Base-by-base conservation (phyloP, 2,329 filamentous ascomycete species). In the Pezicula neosporulosa region DNA sequence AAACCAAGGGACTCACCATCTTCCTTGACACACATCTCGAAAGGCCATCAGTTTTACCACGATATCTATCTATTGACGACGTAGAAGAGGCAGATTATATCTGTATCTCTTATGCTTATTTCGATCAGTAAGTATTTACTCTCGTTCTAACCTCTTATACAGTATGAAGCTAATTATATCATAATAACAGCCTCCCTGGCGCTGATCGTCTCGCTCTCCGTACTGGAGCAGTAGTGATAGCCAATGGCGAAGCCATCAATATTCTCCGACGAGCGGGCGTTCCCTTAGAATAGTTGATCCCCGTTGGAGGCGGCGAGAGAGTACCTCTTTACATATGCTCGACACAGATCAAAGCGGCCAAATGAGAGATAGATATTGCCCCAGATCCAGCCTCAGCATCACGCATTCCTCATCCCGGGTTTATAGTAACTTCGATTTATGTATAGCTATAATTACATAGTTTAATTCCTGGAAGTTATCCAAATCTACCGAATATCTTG, bases 371-470 rank as follows among this genome's bases (percentile, higher is more conserved):
- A 16, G 16, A 16, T 37, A 13, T 37, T 16, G 13, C 13, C 4
- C 35, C 35, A 37, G 35, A 4, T 13, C 35, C 35, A 16, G 13
- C 35, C 12, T 13, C 13, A 13, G 35, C 35, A 13, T 6, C 35
- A 13, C 35, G 13, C 35, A 2, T 44, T 44, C 4, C 35, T 36
- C 10, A 51, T 42, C 15, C 52, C 49, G 9, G 35, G 6, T 50
- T 52, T 3, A 56, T 54, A 0, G 49, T 49, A 16, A 39, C 57
- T 21, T 43, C 57, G 4, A 56, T 59, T 4, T 56, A 63, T 38
- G 51, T 60, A 16, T 63, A 58, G 59, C 61, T 59, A 0, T 59
- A 57, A 3, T 41, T 63, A 18, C 61, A 63, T 39, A 56, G 56
- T 30, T 44, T 63, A 18, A 56, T 63, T 58, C 60, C 60, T 2